Evolutionary conservation across 495 filamentous ascomycete species (phyloP), one percentile per base, ranked within the genome.

Genomic region (Daldinia concentrica): DNA sequence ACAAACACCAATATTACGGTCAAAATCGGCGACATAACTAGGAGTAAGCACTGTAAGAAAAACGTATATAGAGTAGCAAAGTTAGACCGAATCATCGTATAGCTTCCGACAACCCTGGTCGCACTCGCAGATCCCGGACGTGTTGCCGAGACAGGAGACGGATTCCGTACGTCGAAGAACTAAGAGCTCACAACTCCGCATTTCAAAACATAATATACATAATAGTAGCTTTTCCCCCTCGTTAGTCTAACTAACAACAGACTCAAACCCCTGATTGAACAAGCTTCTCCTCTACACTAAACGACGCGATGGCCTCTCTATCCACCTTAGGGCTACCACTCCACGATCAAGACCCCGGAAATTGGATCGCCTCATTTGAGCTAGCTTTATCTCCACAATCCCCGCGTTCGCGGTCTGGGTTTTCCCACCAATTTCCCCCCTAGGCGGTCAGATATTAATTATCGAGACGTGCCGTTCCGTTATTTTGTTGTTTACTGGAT

Each of bases 331-430:
- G 29, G 34, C 19, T 37, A 48, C n/a, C 60, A 64, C 64, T 68
- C 64, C 69, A 68, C 64, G 69, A 68, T 60, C 48, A 56, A 54
- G 24, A 72, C 64, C 59, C 60, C 60, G 64, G 59, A 5, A 54
- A 62, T 64, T 68, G 64, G 64, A 64, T 64, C 64, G 50, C 45
- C 60, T 68, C 50, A 64, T 72, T 68, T 51, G 52, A 50, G 59
- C 32, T 72, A 68, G 64, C 69, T 61, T 72, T 56, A 57, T 58
- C 65, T 43, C 70, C 70, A 68, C 65, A 68, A 57, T 58, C 70
- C 70, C 70, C 70, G 64, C 64, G 70, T 58, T 30, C 7, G 60
- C 56, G 60, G 58, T 61, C 30, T 58, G 37, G 51, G 11, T 27
- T 73, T 65, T 48, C 19, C 39, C 27, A 37, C 59, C 60, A 54